Evolutionary conservation across 2,329 filamentous ascomycete species (phyloP).

Genomic region (Herpomyces periplanetae): DNA sequence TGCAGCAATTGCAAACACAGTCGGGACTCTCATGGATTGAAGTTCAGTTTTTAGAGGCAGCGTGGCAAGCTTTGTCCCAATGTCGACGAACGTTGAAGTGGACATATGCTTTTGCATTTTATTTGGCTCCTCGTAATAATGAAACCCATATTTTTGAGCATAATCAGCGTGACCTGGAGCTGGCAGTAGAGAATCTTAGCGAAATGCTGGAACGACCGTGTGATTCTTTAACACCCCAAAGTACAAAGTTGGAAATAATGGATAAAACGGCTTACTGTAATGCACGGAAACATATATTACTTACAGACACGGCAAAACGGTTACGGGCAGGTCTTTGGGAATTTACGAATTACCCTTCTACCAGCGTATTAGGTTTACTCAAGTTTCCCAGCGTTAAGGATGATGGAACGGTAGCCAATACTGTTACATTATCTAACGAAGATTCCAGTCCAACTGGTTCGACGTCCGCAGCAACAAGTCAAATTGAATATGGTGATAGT

Average conservation of each 20-base stretch:
- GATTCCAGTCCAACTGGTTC: too few relatives aligned
- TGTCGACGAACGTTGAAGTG: slow-evolving; percentile 96
- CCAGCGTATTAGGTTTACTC: too few relatives aligned
- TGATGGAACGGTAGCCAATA: too few relatives aligned
- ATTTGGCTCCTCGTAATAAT: slow-evolving; percentile 81
- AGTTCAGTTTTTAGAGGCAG: slow-evolving; percentile 76
- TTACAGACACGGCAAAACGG: slow-evolving; percentile 75
- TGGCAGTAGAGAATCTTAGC: slow-evolving; percentile 84
- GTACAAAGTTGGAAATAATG: slow-evolving; percentile 82
- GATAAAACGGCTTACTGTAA: slow-evolving; percentile 95
- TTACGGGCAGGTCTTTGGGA: too few relatives aligned
- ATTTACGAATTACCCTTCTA: too few relatives aligned
- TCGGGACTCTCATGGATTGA: slow-evolving; percentile 98
- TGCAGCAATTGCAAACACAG: slow-evolving; percentile 69
- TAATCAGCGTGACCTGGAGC: slow-evolving; percentile 87
- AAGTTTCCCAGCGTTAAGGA: too few relatives aligned
- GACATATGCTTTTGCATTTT: slow-evolving; percentile 11
- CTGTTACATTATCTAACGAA: too few relatives aligned
- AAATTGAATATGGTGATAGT: too few relatives aligned
- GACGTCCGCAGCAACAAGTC: too few relatives aligned
- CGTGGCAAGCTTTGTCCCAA: slow-evolving; percentile 66
- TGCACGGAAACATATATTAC: slow-evolving; percentile 48
- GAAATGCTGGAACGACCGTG: slow-evolving; percentile 97
- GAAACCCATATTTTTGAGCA: slow-evolving; percentile 89
- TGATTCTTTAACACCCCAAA: slow-evolving; percentile 37